Evolutionary conservation across 1,284 basidiomycete genomes (phyloP), one percentile per base, ranked within the genome.

Genomic region (Marasmius sp.): DNA sequence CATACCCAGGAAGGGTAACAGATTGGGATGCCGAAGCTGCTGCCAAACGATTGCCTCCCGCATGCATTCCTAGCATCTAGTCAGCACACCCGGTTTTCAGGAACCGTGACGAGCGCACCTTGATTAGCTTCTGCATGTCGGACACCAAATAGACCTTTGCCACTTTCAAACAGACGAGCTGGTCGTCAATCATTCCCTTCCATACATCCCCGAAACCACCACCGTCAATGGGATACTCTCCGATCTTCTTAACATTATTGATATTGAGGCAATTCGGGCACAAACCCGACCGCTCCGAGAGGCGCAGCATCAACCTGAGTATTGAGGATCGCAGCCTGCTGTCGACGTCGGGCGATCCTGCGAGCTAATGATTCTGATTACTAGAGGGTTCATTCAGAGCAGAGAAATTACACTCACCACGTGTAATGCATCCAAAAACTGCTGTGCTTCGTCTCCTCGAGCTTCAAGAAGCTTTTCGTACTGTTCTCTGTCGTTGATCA

Each of bases 131-230:
- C 50, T 54, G 18, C 18, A 60, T 39, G 33, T 60, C 58, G 3
- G 58, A 60, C 18, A 38, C 27, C 12, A 39, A 11, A 20, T 45
- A 60, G 7, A 54, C 22, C 39, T 36, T 53, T 16, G 54, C 51
- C 5, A 60, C 39, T 34, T 60, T 60, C 20, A 60, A 34, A 53
- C 58, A 60, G 10, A 51, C 36, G 10, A 41, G 27, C 39, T 60
- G 50, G 4, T 41, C 38, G 16, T 39, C 49, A 33, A 45, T 33
- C 20, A 9, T 53, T 3, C 58, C 58, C 47, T 49, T 58, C 57
- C 57, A 58, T 33, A 58, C 36, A 9, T 58, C 57, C 16, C 57
- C 57, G 33, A 58, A 58, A 33, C 43, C 57, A 20, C 57, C 57
- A 14, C 41, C 57, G 3, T n/a, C 45, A n/a, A 49, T 45, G 16